phyloP scores from a whole-genome alignment of 2,329 filamentous ascomycete species.

The Trichoderma afroharzianum region DNA sequence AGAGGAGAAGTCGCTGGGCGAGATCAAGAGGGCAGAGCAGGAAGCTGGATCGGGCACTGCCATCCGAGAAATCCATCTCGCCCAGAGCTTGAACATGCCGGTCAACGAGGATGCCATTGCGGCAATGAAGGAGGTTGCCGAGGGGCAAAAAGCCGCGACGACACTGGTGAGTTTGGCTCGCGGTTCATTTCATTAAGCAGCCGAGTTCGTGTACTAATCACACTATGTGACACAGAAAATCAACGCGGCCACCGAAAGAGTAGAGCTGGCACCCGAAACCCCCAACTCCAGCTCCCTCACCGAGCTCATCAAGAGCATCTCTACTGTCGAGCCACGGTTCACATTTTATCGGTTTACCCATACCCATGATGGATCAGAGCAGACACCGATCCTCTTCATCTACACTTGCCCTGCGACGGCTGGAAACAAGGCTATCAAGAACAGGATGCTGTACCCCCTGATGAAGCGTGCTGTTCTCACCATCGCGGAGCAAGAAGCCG shows the following conservation, averaged over 20 bases:
- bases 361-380: conserved; percentile 49
- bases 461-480: conserved; percentile 64
- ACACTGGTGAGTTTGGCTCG: conserved; percentile 55
- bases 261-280: conserved; percentile 59
- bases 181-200: background rate
- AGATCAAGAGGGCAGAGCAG: conserved; percentile 72
- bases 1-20: conserved; percentile 68
- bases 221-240: conserved; percentile 54
- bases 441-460: conserved; percentile 78
- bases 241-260: conserved; percentile 64
- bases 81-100: conserved; percentile 55
- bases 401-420: conserved; percentile 72
- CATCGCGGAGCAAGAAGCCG: conserved; percentile 63
- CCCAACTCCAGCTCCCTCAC: conserved; percentile 52
- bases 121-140: conserved; percentile 57
- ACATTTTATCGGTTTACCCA: conserved; percentile 70
- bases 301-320: conserved; percentile 59
- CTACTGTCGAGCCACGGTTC: conserved; percentile 67
- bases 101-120: conserved; percentile 60
- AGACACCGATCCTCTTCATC: conserved; percentile 68
- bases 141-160: conserved; percentile 52
- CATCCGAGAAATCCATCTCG: conserved; percentile 55
- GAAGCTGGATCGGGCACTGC: conserved; percentile 68
- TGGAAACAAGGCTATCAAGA: conserved; percentile 68
- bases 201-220: background rate